Base-by-base conservation (phyloP, 2,329 filamentous ascomycete genomes). In the Epichloe sp. region DNA sequence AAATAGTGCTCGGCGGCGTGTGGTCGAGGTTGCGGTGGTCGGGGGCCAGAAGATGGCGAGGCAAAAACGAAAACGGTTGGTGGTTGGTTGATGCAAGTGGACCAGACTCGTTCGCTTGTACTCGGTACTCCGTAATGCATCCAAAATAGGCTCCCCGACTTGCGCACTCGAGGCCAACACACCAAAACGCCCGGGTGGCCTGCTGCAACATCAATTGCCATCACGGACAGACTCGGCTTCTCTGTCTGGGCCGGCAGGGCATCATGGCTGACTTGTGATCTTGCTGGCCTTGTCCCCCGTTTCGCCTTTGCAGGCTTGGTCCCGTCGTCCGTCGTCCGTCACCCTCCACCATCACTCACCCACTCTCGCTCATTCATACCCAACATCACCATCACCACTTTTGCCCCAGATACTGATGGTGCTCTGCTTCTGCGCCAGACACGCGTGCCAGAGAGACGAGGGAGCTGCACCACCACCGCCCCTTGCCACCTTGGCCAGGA, bases 181-280 rank as follows among this genome's bases (percentile, higher is more conserved):
- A 48, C 45, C 45, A 52, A 44, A 42, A 44, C 48, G 54, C 56
- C 53, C 53, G 12, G 50, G n/a, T 52, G 46, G 40, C 47, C 49
- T 49, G 47, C 52, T 52, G 49, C 52, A 56, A 58, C 54, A 52
- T 57, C 48, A 47, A 56, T 47, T 50, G 54, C 57, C 56, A 57
- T 56, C 50, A 52, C 53, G 43, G 47, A 44, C 37, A 46, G 47
- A 44, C 37, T 54, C 50, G 54, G 50, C 52, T 31, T 51, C 17
- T 47, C 35, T 31, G 26, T 48, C 48, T 53, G 55, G 47, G 52
- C 51, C 45, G 48, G 52, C 50, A 52, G 31, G 48, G 48, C 48
- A 50, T 51, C 48, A 42, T 8, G 41, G 48, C 37, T 44, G 40
- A 37, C 44, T 23, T 34, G 45, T 36, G 35, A 46, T 51, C 48